Percentiles rank a stretch among this genome's conserved stretches.
These are phyloP conservation scores for Thraustotheca clavata DNA, from an alignment of 352 stramenopile species.

Conservation along the genomic window DNA sequence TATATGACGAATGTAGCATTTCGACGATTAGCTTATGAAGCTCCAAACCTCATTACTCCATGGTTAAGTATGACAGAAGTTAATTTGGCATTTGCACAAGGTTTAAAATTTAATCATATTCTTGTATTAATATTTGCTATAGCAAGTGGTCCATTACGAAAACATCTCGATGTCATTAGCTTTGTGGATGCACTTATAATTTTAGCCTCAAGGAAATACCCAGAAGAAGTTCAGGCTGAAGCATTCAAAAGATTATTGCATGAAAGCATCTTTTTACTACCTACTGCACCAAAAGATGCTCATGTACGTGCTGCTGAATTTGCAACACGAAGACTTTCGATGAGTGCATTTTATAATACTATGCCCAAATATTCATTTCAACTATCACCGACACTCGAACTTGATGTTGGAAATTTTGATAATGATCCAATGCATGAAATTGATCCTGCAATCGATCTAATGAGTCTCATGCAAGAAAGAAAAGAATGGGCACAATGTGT, in stretches of 20 bases:
- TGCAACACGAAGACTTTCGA: background rate
- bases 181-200: conserved; percentile 18
- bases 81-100: conserved; percentile 16
- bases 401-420: background rate
- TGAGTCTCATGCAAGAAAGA: background rate
- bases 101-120: too few species aligned
- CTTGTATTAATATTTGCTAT: too few species aligned
- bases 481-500: background rate
- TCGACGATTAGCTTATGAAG: background rate
- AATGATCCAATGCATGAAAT: background rate
- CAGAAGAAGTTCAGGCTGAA: conserved; percentile 10
- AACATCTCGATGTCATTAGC: background rate
- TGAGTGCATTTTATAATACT: background rate
- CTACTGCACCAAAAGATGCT: background rate
- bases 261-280: conserved; percentile 16
- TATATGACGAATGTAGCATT: conserved; percentile 10
- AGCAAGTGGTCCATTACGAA: conserved; percentile 5
- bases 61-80: conserved; percentile 19
- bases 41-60: conserved; percentile 14
- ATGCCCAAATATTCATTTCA: background rate
- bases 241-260: conserved; percentile 7
- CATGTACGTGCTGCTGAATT: conserved; percentile 9
- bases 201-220: conserved; percentile 16
- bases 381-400: background rate
- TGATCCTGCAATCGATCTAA: background rate